These are phyloP conservation scores for Suillus sp. DNA, from an alignment of 768 basidiomycete genomes.

Conservation along the genomic window DNA sequence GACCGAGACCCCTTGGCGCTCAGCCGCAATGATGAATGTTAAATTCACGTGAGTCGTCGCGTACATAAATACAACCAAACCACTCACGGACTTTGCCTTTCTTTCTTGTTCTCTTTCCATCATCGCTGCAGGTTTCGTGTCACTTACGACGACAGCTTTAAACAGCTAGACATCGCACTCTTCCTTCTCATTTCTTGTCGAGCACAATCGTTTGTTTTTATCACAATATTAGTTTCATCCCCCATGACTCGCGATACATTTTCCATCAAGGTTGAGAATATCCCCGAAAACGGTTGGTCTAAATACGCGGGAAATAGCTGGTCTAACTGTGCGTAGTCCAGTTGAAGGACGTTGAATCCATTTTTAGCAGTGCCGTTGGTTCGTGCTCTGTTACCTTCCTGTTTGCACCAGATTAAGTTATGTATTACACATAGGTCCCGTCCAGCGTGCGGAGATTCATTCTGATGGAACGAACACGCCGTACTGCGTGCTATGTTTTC, in stretches of 20 bases:
- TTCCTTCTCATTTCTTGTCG: conserved; percentile 4
- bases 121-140: conserved; percentile 29
- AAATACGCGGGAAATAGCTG: neutral
- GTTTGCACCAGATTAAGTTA: neutral
- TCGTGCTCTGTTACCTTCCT: conserved; percentile 15
- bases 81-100: conserved; percentile 24
- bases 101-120: conserved; percentile 30
- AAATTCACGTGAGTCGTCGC: conserved; percentile 20
- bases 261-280: conserved; percentile 50
- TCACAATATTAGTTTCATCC: conserved; percentile 18
- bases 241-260: conserved; percentile 36
- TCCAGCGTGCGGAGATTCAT: conserved; percentile 47
- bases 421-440: conserved; percentile 44
- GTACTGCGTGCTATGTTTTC: conserved; percentile 55
- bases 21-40: neutral
- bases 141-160: neutral
- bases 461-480: conserved; percentile 32
- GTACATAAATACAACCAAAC: conserved; percentile 29
- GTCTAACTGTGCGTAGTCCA: conserved; percentile 27
- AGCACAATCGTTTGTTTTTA: conserved; percentile 13
- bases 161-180: neutral
- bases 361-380: conserved; percentile 65
- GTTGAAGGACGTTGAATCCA: conserved; percentile 50
- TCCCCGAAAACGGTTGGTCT: conserved; percentile 33
- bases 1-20: neutral